Percentiles rank a stretch among this genome's conserved stretches.
Conservation (phyloP, 2,329 filamentous ascomycete species). For the Penicillium thymicola region DNA sequence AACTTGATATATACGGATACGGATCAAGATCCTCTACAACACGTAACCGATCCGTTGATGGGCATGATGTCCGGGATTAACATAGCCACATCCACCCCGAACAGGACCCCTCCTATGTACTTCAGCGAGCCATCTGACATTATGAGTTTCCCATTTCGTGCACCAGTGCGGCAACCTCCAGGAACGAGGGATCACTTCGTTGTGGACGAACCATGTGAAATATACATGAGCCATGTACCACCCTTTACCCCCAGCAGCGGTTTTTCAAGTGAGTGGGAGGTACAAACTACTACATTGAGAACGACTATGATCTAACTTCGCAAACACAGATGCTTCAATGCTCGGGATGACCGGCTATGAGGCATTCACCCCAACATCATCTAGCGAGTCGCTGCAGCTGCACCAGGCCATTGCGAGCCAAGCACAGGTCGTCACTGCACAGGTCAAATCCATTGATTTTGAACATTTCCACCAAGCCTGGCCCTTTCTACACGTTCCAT, state of each 20-base stretch:
- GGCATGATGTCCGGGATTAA: background rate
- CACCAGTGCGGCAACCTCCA: background rate
- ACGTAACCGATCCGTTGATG: background rate
- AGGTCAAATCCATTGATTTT: background rate
- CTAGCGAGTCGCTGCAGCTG: background rate
- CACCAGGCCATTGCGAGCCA: background rate
- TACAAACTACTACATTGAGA: background rate
- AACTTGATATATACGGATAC: background rate
- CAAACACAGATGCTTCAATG: background rate
- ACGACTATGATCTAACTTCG: background rate
- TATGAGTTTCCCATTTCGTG: background rate
- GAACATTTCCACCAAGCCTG: background rate
- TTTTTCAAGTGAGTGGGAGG: background rate
- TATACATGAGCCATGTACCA: background rate
- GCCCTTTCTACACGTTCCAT: background rate
- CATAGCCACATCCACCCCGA: background rate
- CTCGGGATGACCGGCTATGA: background rate
- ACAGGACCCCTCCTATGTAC: background rate
- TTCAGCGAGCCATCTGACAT: background rate
- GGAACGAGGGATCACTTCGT: background rate
- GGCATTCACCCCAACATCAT: background rate
- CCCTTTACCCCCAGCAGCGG: background rate
- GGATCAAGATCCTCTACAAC: background rate
- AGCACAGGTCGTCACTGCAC: background rate
- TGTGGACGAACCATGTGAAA: background rate